These are phyloP conservation scores for Fomitopsis pulvina DNA, from an alignment of 768 basidiomycete genomes.

Conservation along the genomic window DNA sequence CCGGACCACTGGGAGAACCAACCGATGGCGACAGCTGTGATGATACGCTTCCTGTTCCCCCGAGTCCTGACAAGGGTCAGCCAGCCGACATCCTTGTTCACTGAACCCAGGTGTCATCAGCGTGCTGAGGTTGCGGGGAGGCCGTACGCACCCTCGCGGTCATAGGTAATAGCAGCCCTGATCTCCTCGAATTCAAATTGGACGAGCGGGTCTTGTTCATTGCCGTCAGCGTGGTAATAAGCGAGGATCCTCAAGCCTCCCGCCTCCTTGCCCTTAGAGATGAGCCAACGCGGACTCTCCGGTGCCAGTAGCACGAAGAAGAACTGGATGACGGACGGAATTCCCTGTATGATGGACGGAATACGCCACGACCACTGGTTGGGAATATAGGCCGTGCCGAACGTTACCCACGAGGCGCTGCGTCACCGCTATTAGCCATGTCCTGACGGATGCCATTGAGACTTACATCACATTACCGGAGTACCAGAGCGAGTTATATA, in stretches of 20 bases:
- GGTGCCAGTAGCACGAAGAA: constrained; percentile 51
- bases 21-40: constrained; percentile 49
- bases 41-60: constrained; percentile 48
- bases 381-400: constrained; percentile 35
- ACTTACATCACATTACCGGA: constrained; percentile 30
- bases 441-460: neutral
- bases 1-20: constrained; percentile 47
- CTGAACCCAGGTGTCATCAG: neutral
- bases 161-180: constrained; percentile 44
- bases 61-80: constrained; percentile 39
- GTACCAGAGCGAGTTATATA: constrained; percentile 40
- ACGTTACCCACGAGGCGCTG: constrained; percentile 22
- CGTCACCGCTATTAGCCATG: neutral
- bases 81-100: constrained; percentile 39
- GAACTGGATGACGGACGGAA: constrained; percentile 48
- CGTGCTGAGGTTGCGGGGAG: neutral
- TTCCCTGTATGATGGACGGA: constrained; percentile 52
- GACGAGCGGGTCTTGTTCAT: constrained; percentile 44
- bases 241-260: constrained; percentile 30
- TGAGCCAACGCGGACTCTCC: constrained; percentile 59
- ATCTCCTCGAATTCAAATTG: constrained; percentile 61
- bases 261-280: constrained; percentile 38
- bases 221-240: constrained; percentile 35
- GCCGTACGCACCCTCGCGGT: constrained; percentile 30
- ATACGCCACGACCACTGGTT: constrained; percentile 52